Base-by-base conservation (phyloP, 108 stramenopile species). In the Seminavis robusta region DNA sequence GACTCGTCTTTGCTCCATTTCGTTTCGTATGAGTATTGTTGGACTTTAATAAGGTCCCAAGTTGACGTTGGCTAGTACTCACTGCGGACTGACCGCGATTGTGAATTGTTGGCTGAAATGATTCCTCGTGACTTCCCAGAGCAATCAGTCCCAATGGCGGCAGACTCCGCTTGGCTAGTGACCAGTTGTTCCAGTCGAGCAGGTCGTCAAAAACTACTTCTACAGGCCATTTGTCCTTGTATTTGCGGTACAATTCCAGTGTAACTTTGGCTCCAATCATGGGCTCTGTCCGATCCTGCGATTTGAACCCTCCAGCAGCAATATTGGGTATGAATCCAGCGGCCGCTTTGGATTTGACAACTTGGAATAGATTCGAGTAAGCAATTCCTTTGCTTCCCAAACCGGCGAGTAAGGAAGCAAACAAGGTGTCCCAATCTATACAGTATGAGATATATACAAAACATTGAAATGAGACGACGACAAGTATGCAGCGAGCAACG, bases 311-410 rank as follows among this genome's bases (percentile, higher is more conserved):
- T 6, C 68, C 68, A 15, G 23, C 44, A 16, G 42, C 28, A 25
- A 37, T 63, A 38, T 69, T 69, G 9, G 68, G 61, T 8, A 69
- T 21, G 21, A 62, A 69, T 37, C 68, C 68, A 1, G n/a, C 33
- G 15, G 43, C 30, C 7, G 61, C 56, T 55, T 61, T 62, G 19
- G 60, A 55, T 29, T 44, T 38, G 33, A 69, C 55, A 0, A 56
- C 34, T 52, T 52, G 59, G 36, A 63, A 36, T 32, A 58, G 27
- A 58, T n/a, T n/a, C n/a, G n/a, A n/a, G n/a, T n/a, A n/a, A n/a
- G n/a, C n/a, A n/a, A n/a, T n/a, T n/a, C n/a, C n/a, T n/a, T n/a
- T n/a, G n/a, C n/a, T n/a, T n/a, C n/a, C n/a, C n/a, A n/a, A n/a
- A n/a, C n/a, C n/a, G n/a, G n/a, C n/a, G n/a, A n/a, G n/a, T n/a